phyloP scores from a whole-genome alignment of 1,139 yeast genomes.

The Diutina scorzettiae region DNA sequence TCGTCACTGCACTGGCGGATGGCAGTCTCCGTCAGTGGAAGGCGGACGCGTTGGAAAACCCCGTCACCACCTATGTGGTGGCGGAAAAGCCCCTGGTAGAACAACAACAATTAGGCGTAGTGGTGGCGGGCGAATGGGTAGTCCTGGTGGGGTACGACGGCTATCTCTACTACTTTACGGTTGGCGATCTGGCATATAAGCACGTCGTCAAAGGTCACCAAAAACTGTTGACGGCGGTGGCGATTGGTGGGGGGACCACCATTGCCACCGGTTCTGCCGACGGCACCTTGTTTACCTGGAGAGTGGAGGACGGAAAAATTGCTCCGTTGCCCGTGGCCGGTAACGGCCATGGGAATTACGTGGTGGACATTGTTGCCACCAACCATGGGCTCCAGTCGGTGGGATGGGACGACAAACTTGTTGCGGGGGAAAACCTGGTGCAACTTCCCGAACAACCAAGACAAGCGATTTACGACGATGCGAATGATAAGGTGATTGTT shows the following conservation, averaged over 20 bases:
- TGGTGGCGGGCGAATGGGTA: constrained; percentile 44
- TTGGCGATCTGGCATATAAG: constrained; percentile 25
- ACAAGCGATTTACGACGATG: constrained; percentile 20
- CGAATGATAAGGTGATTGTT: constrained; percentile 21
- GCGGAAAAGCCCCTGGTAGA: constrained; percentile 25
- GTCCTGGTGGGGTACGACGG: constrained; percentile 68
- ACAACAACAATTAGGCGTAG: constrained; percentile 75
- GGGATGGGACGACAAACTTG: constrained; percentile 87
- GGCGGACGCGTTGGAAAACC: constrained; percentile 14
- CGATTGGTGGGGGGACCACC: constrained; percentile 13
- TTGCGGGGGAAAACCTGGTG: constrained; percentile 25
- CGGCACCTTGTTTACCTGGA: constrained; percentile 62
- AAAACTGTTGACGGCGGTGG: constrained; percentile 50
- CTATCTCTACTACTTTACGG: constrained; percentile 46
- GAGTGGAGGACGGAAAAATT: constrained; percentile 2
- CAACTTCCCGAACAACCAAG: constrained; percentile 54
- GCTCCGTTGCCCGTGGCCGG: constrained; percentile 10
- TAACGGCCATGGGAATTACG: constrained; percentile 40
- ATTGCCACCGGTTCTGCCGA: constrained; percentile 73
- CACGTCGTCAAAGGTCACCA: constrained; percentile 65
- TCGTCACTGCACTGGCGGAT: constrained; percentile 83
- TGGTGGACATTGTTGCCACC: constrained; percentile 30
- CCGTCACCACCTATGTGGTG: constrained; percentile 33
- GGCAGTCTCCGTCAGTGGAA: constrained; percentile 59
- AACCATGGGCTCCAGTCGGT: constrained; percentile 32